Base-by-base conservation (phyloP, 2,329 filamentous ascomycete species). In the Rutstroemia sp. region DNA sequence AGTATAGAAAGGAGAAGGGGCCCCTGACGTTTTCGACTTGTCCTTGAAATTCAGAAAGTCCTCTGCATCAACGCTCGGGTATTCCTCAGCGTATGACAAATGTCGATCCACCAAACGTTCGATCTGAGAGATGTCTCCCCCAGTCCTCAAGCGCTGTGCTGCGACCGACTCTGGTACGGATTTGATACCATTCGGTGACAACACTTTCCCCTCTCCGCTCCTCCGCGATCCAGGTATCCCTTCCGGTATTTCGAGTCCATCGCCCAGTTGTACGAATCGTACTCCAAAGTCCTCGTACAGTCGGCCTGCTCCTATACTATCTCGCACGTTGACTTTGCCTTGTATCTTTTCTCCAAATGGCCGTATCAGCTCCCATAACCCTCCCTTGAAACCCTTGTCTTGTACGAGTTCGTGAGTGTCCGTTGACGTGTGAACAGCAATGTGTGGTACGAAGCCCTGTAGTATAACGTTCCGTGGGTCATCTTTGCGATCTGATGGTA, bases 281-380 rank as follows among this genome's bases (percentile, higher is more conserved):
- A 99, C 80, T 1, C 89, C 87, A 71, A 91, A 99, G 70, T 97
- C 91, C 55, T 96, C 92, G 75, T 88, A 92, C 40, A 83, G 81
- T 67, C 84, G 84, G 68, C 90, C 92, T 45, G 86, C 82, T 8
- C 94, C 92, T 63, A 89, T 84, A 68, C 92, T 96, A 72, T 99
- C 94, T 65, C 94, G 79, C 55, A 97, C 86, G 3, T 88, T 88
- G 51, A 99, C 87, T 67, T 94, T 95, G 30, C 94, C 94, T 50
- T 87, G 82, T 0, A 97, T 80, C 16, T 79, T 82, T 72, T 99
- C 94, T 30, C 94, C 94, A 73, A 95, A 99, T 0, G 94, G 92
- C 51, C 92, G 79, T 56, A 99, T 74, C 23, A 99, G 75, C 70
- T 95, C 88, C 76, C 91, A 86, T 49, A 99, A 77, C 0, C 92